Base-by-base conservation (phyloP, 805 yeast genomes). In the Kazachstania bromeliacearum region DNA sequence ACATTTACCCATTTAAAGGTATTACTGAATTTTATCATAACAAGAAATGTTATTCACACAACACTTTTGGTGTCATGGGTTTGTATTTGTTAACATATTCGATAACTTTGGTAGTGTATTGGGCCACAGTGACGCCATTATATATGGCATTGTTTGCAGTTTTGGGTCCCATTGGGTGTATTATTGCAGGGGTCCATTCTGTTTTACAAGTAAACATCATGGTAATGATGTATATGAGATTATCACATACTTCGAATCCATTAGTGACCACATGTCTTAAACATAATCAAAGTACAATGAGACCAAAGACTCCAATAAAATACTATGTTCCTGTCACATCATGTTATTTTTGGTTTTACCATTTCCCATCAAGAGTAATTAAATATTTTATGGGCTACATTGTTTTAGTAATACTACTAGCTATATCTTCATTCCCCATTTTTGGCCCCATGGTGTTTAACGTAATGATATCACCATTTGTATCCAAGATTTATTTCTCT, bases 171-270 rank as follows among this genome's bases (percentile, higher is more conserved):
- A 12, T 50, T 5, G 60, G 60, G 3, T 14, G 53, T 19, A 37
- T 45, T 7, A 29, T 57, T 14, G 55, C 60, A 6, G 42, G 48
- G 28, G 27, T 53, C 10, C 62, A 57, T 38, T 43, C 55, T 6
- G 36, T 53, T 19, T 31, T 57, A 26, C 62, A 57, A 9, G 46
- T 53, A n/a, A 57, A 56, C 33, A 35, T 48, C 29, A 42, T 57
- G 4, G 46, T 57, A 4, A 50, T 57, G 58, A 40, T 55, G 52
- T 53, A 51, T 32, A 45, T 57, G 53, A 45, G 62, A 35, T 32
- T 51, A 19, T 40, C 51, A 7, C 58, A 53, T 38, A 37, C 46
- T n/a, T 42, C 49, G 23, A 47, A 45, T 21, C 24, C 37, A 5
- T 19, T 53, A 14, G 47, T 48, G 5, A 33, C 32, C 7, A 34